phyloP scores from a whole-genome alignment of 495 filamentous ascomycete genomes.

The Aspergillus leporis region DNA sequence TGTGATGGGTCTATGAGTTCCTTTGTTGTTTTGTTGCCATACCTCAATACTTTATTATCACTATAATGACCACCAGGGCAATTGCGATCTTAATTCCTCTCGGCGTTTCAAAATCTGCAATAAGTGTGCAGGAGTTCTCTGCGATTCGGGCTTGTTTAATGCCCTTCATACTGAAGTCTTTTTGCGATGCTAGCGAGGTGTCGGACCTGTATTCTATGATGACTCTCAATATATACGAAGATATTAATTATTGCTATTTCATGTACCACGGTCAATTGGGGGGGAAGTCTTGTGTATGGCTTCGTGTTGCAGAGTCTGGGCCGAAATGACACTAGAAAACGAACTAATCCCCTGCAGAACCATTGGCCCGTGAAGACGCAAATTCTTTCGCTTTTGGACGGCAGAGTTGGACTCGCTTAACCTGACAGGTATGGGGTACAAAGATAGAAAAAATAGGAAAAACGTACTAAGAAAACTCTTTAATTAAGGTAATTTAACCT shows the following conservation, averaged over 20 bases:
- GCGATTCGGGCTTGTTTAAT: background rate
- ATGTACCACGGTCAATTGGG: background rate
- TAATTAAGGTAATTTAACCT: background rate
- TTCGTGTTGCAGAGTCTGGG: background rate
- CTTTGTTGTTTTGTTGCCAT: constrained; percentile 10
- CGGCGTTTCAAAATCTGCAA: background rate
- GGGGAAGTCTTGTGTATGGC: background rate
- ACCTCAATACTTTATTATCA: constrained; percentile 7
- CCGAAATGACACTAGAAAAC: background rate
- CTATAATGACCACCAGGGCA: constrained; percentile 6
- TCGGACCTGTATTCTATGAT: background rate
- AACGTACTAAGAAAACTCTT: background rate
- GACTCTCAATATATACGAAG: background rate
- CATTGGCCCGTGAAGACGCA: constrained; percentile 2
- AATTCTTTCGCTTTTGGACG: constrained; percentile 1
- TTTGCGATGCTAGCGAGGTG: background rate
- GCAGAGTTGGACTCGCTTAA: background rate
- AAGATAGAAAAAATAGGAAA: background rate
- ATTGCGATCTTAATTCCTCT: background rate
- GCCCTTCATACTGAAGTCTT: background rate
- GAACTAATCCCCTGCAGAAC: constrained; percentile 4
- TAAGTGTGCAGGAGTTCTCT: background rate
- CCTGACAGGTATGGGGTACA: background rate
- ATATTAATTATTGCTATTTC: background rate
- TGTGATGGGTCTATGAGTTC: constrained; percentile 18